Evolutionary conservation across 148 eudicot genomes (phyloP), one percentile per base, ranked within the genome.

Genomic region (Fagopyrum tataricum): DNA sequence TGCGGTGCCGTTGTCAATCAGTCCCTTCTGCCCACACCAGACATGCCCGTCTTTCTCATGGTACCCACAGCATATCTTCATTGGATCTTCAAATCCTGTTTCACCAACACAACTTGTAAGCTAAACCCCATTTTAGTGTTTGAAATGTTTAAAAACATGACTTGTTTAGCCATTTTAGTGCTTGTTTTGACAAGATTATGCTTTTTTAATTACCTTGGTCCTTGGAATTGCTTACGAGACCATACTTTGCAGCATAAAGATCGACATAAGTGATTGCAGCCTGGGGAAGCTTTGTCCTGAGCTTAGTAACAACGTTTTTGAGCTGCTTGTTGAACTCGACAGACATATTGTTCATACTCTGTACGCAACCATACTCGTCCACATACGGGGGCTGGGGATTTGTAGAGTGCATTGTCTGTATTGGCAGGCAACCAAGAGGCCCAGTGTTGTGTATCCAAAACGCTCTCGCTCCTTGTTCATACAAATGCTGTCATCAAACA

Each of bases 401-500:
- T 7, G 18, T 56, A 17, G 77, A 76, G 47, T 87, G 82, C 48
- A 85, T 64, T 14, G 76, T 81, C 7, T 79, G 76, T 2, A 86
- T 87, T 0, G 97, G 93, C 78, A 92, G 81, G 79, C 96, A 92
- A 20, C 97, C 97, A 21, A 90, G 78, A 10, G 97, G 97, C 9
- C 97, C 97, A 1, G 97, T 90, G 55, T 88, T 92, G 77, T 92
- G 97, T 78, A 92, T 81, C 97, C 97, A 92, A 67, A 90, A 90
- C 31, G 86, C 48, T 76, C 95, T 83, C 7, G 82, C 96, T 18
- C 96, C 97, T 82, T 81, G 71, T 49, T 78, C 79, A 77, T 89
- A 89, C 62, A 91, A 47, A 67, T 73, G 77, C 93, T 91, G 84
- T 64, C 69, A 1, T n/a, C 5, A 64, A 37, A 37, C 42, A 64